These are phyloP conservation scores for Xerocomus nothofagi DNA, from an alignment of 1,284 basidiomycete genomes.

Conservation along the genomic window DNA sequence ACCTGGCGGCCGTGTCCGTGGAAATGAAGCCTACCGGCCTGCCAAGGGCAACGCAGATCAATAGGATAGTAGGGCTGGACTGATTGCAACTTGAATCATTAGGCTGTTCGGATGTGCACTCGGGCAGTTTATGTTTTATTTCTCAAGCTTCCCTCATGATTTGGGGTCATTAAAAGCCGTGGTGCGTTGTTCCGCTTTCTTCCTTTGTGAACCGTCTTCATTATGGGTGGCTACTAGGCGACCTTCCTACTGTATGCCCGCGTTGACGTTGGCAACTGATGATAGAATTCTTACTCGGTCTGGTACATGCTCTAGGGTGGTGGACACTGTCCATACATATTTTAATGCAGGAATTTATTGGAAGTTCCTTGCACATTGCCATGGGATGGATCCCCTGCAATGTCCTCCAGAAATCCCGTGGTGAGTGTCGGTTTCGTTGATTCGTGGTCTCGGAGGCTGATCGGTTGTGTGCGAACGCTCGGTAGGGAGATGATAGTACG, in stretches of 20 bases:
- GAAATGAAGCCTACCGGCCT: neutral
- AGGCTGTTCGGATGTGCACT: constrained; percentile 13
- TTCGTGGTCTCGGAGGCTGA: neutral
- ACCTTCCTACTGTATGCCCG: constrained; percentile 9
- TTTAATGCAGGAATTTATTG: neutral
- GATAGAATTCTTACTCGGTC: neutral
- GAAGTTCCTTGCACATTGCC: neutral
- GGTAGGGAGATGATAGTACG: constrained; percentile 10
- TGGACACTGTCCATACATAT: constrained; percentile 5
- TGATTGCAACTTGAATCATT: neutral
- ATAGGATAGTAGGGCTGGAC: neutral
- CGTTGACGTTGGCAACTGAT: neutral
- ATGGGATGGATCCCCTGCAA: neutral
- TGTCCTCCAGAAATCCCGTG: constrained; percentile 4
- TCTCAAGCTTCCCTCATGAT: constrained; percentile 9
- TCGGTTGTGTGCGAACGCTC: neutral
- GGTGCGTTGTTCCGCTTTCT: constrained; percentile 1
- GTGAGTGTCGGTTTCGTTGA: constrained; percentile 1
- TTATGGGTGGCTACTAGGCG: neutral
- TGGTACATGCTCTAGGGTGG: neutral
- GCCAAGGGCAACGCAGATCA: neutral
- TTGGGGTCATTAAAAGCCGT: constrained; percentile 5
- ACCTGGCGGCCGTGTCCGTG: neutral
- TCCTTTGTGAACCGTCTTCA: neutral
- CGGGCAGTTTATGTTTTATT: constrained; percentile 12